Conservation (phyloP, 139 green algal species). For the Chlorella sorokiniana region DNA sequence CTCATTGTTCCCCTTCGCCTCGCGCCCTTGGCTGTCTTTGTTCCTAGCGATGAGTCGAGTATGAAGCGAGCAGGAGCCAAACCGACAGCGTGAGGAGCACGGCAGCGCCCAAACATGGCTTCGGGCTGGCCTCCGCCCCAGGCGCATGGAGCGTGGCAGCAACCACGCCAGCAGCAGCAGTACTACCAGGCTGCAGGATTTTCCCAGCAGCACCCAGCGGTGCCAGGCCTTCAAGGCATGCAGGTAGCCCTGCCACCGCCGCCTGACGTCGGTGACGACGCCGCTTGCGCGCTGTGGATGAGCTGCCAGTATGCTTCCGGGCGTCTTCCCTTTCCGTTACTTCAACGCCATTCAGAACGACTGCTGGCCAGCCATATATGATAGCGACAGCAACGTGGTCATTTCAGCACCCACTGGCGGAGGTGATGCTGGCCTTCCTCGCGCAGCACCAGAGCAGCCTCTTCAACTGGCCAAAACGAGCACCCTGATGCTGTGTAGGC, state of each 20-base stretch:
- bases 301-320: constrained; percentile 60
- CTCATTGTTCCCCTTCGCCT: not conserved
- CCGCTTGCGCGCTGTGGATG: constrained; percentile 38
- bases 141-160: not conserved
- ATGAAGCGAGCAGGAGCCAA: no score
- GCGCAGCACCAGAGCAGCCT: no score
- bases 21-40: no score
- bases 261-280: not conserved
- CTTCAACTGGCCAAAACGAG: no score
- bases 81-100: no score
- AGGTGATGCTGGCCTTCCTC: not conserved
- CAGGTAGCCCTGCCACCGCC: not conserved
- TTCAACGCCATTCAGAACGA: constrained; percentile 96
- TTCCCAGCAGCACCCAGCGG: not conserved
- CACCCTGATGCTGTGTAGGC: constrained; percentile 45
- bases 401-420: constrained; percentile 82
- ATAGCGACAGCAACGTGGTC: constrained; percentile 72
- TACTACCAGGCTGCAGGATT: not conserved
- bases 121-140: not conserved
- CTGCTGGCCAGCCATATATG: constrained; percentile 72
- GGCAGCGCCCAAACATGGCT: not conserved
- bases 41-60: no score
- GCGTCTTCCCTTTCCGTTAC: constrained; percentile 68
- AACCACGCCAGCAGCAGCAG: not conserved
- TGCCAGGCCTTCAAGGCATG: not conserved